phyloP scores from a whole-genome alignment of 768 basidiomycete species.

The Boletales sp. region DNA sequence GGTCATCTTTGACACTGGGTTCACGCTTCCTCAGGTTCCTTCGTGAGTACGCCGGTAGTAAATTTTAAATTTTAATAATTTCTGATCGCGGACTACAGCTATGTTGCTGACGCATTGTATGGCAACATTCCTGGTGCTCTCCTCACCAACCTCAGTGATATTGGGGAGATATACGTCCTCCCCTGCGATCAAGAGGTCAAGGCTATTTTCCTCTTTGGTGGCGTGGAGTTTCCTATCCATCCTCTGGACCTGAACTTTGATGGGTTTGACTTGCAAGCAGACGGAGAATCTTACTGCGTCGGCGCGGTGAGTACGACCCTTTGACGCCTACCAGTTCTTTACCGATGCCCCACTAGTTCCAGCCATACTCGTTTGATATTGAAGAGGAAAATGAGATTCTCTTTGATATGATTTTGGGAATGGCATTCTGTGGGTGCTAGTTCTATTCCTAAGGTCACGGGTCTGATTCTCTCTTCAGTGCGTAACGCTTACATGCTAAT shows the following conservation, averaged over 20 bases:
- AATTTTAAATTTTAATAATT: slow-evolving; percentile 11
- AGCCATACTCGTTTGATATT: slow-evolving; percentile 55
- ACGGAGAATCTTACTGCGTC: slow-evolving; percentile 31
- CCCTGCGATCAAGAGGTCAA: slow-evolving; percentile 66
- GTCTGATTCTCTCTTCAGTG: slow-evolving; percentile 35
- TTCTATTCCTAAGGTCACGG: background rate
- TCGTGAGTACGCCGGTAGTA: slow-evolving; percentile 29
- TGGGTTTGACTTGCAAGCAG: slow-evolving; percentile 9
- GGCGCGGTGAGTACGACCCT: slow-evolving; percentile 39
- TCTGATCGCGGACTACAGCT: slow-evolving; percentile 29
- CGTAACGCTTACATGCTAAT: slow-evolving; percentile 63
- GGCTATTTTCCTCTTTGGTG: slow-evolving; percentile 60
- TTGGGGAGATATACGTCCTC: slow-evolving; percentile 54
- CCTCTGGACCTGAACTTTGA: slow-evolving; percentile 54
- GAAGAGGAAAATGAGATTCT: slow-evolving; percentile 10
- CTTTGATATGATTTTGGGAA: slow-evolving; percentile 69
- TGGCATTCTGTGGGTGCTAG: slow-evolving; percentile 57
- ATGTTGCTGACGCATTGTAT: slow-evolving; percentile 61
- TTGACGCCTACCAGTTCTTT: background rate
- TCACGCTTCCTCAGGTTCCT: slow-evolving; percentile 61
- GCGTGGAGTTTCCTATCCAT: slow-evolving; percentile 56
- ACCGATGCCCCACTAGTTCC: slow-evolving; percentile 46
- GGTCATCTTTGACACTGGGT: slow-evolving; percentile 67
- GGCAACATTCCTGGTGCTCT: slow-evolving; percentile 50
- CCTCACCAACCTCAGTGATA: slow-evolving; percentile 34